Conservation (phyloP, 176 grass and related monocot genomes). For the Thinopyrum elongatum region DNA sequence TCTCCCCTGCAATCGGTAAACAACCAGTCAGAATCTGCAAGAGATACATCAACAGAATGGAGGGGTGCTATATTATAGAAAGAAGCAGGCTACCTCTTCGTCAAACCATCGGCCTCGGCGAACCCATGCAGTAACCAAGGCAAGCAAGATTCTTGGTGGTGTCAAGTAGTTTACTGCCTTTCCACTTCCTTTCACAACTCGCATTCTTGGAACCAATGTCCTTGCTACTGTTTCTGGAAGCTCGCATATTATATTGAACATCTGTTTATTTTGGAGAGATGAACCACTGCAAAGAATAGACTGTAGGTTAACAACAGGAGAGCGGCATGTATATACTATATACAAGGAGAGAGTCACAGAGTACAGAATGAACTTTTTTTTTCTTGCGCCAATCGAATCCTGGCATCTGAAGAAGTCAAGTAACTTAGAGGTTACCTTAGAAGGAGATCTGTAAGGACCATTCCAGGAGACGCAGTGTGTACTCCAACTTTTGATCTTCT, state of each 20-base stretch:
- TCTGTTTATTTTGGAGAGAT: slow-evolving; percentile 90
- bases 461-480: slow-evolving; percentile 96
- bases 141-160: slow-evolving; percentile 95
- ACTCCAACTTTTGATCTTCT: slow-evolving; percentile 92
- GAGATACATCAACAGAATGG: neutral
- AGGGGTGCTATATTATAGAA: neutral
- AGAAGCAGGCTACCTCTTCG: slow-evolving; percentile 61
- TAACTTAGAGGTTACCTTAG: slow-evolving; percentile 61
- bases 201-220: slow-evolving; percentile 95
- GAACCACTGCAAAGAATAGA: slow-evolving; percentile 73
- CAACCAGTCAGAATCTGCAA: neutral
- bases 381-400: neutral
- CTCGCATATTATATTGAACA: slow-evolving; percentile 99
- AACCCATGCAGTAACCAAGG: slow-evolving; percentile 95
- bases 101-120: slow-evolving; percentile 97
- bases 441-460: slow-evolving; percentile 96
- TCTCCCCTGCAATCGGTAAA: slow-evolving; percentile 57
- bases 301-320: neutral
- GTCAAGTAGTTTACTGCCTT: slow-evolving; percentile 97
- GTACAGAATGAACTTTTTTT: neutral
- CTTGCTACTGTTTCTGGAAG: slow-evolving; percentile 99
- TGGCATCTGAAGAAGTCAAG: slow-evolving; percentile 14
- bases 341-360: too few relatives aligned
- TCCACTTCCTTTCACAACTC: slow-evolving; percentile 95
- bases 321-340: too few relatives aligned